These are phyloP conservation scores for Diospyros lotus DNA, from an alignment of 148 eudicot species.

Conservation along the genomic window DNA sequence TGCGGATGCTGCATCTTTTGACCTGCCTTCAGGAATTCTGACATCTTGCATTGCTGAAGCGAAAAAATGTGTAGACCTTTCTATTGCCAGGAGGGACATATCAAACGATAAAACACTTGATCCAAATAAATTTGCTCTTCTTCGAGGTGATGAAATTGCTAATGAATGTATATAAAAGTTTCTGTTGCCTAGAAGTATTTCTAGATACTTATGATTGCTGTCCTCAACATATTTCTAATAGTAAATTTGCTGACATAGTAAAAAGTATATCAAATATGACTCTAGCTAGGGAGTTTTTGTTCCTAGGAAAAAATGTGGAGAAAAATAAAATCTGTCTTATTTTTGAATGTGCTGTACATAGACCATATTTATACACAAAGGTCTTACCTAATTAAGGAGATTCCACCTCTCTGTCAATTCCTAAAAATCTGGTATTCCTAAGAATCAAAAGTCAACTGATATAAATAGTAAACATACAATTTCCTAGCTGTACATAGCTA, in stretches of 20 bases:
- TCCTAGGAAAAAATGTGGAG: no score
- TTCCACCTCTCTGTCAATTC: no score
- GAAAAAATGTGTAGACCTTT: conserved; percentile 74
- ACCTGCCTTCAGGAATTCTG: conserved; percentile 66
- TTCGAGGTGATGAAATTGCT: conserved; percentile 61
- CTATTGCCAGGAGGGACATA: conserved; percentile 65
- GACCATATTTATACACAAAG: no score
- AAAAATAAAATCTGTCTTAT: no score
- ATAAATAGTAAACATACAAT: no score
- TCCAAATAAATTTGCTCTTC: conserved; percentile 94
- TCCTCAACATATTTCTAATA: background rate
- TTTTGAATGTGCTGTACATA: no score
- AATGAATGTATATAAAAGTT: background rate
- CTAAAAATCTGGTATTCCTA: no score
- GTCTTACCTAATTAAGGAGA: no score
- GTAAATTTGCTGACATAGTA: background rate
- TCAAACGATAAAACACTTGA: conserved; percentile 66
- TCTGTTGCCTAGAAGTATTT: background rate
- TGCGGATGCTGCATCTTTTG: conserved; percentile 98
- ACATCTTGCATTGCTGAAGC: conserved; percentile 94
- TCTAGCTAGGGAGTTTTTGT: no score
- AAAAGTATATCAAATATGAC: no score
- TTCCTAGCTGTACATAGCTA: no score
- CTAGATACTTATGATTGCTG: background rate
- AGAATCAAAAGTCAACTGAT: no score